Conservation (phyloP, 1,284 basidiomycete genomes). For the Fomes fomentarius region DNA sequence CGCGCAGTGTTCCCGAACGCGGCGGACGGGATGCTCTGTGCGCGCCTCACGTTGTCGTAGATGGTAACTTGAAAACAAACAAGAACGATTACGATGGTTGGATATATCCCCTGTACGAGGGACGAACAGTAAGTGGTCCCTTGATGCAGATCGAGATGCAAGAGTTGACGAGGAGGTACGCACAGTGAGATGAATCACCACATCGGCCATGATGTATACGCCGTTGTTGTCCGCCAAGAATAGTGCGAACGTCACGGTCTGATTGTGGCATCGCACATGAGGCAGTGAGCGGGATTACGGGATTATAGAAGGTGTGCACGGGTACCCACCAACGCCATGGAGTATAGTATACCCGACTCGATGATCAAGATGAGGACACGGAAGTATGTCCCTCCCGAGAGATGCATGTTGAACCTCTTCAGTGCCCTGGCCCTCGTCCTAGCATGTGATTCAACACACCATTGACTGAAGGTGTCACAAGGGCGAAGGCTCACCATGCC, state of each 20-base stretch:
- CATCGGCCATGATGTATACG: slow-evolving; percentile 3
- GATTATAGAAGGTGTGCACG: too few relatives aligned
- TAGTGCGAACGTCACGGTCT: background rate
- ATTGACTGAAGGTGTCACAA: background rate
- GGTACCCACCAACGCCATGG: slow-evolving; percentile 6
- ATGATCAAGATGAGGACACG: slow-evolving; percentile 3
- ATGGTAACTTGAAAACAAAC: slow-evolving; percentile 4
- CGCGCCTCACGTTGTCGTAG: slow-evolving; percentile 1
- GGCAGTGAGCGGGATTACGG: too few relatives aligned
- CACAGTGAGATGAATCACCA: slow-evolving; percentile 1
- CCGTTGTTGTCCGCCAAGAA: background rate
- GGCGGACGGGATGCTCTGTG: too few relatives aligned
- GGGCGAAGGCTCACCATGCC: background rate
- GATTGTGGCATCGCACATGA: too few relatives aligned
- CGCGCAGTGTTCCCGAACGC: too few relatives aligned
- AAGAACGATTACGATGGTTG: slow-evolving; percentile 9
- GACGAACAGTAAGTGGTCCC: too few relatives aligned
- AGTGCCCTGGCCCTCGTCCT: background rate
- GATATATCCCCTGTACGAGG: slow-evolving; percentile 15
- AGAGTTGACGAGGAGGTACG: too few relatives aligned
- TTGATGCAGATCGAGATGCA: too few relatives aligned
- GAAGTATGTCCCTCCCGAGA: background rate
- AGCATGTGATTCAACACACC: background rate
- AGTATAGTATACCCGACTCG: slow-evolving; percentile 13
- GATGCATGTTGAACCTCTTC: background rate